Base-by-base conservation (phyloP, 805 yeast genomes). In the Dipodascus albidus region DNA sequence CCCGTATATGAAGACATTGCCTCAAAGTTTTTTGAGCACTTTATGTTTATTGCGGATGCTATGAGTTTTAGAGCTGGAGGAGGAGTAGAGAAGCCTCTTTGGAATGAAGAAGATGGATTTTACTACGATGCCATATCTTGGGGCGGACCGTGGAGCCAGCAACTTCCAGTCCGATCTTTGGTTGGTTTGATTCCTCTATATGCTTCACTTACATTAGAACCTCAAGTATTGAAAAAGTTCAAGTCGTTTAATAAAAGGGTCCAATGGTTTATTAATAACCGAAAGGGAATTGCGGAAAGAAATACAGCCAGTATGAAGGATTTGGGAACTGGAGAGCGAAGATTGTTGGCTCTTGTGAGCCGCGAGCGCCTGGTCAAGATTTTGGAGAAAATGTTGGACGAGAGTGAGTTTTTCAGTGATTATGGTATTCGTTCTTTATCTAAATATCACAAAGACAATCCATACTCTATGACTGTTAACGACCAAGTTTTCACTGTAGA, bases 1-100 rank as follows among this genome's bases (percentile, higher is more conserved):
- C 82, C 86, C 0, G 93, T 86, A 19, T 90, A 90, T 70, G 96
- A 89, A 70, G 93, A 88, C 67, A 86, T 88, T 67, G 96, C 96
- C 2, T 84, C 95, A 52, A 90, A 89, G 70, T 89, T 89, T 68
- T 88, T 89, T 69, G 96, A 90, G 72, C 97, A 89, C 67, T 89
- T 88, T 69, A 70, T 90, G 55, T 75, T 88, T 64, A 89, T 89
- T 72, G 88, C 96, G 23, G 97, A 89, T 68, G 96, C 96, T 9
- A 85, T 89, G 95, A 81, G 95, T 14, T 86, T 78, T 67, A 72
- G 75, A 49, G 73, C 71, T 41, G 75, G 76, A 1, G 70, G 68
- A 21, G 72, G 71, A 41, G 73, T 79, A 15, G 79, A 76, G 44
- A 80, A 78, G 59, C 83, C 90, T 0, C 73, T 89, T 58, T 89